These are phyloP conservation scores for Canavalia ensiformis DNA, from an alignment of 306 rosid species.

Conservation along the genomic window DNA sequence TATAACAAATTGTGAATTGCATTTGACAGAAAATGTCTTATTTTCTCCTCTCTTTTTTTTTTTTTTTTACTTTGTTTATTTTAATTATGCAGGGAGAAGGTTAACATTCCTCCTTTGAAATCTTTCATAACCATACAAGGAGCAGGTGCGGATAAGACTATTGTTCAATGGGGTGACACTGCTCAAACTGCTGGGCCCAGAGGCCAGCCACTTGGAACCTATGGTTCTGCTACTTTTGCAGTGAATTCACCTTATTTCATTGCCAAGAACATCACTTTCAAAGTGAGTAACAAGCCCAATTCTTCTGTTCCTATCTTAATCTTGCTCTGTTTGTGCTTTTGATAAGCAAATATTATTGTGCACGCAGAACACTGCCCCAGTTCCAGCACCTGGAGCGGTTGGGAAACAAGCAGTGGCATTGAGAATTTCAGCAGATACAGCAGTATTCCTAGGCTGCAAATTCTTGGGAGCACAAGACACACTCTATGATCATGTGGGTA, in stretches of 20 bases:
- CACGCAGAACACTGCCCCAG: slow-evolving; percentile 78
- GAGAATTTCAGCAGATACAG: slow-evolving; percentile 68
- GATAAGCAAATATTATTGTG: slow-evolving; percentile 2
- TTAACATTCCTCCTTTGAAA: slow-evolving; percentile 77
- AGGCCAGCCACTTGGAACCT: slow-evolving; percentile 83
- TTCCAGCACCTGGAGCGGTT: slow-evolving; percentile 74
- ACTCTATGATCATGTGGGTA: slow-evolving; percentile 72
- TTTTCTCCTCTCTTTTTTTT: not conserved
- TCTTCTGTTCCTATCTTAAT: not conserved
- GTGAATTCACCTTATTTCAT: slow-evolving; percentile 91
- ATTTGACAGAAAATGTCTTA: slow-evolving; percentile 18
- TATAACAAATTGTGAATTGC: slow-evolving; percentile 11
- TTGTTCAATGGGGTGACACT: slow-evolving; percentile 99
- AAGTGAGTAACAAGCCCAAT: slow-evolving; percentile 53
- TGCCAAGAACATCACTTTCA: slow-evolving; percentile 94
- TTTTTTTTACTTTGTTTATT: no score
- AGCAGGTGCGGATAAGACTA: slow-evolving; percentile 92
- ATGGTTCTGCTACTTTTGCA: slow-evolving; percentile 87
- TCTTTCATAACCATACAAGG: slow-evolving; percentile 92
- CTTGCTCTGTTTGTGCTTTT: not conserved
- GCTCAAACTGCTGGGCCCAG: slow-evolving; percentile 79
- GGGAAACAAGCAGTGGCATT: slow-evolving; percentile 83
- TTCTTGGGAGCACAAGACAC: slow-evolving; percentile 84
- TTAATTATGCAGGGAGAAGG: slow-evolving; percentile 77
- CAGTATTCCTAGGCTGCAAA: slow-evolving; percentile 67